A percentile compares a stretch with the other conserved stretches of the same genome.
Conservation (phyloP, 2,329 filamentous ascomycete genomes). For the Septoria petroselini region DNA sequence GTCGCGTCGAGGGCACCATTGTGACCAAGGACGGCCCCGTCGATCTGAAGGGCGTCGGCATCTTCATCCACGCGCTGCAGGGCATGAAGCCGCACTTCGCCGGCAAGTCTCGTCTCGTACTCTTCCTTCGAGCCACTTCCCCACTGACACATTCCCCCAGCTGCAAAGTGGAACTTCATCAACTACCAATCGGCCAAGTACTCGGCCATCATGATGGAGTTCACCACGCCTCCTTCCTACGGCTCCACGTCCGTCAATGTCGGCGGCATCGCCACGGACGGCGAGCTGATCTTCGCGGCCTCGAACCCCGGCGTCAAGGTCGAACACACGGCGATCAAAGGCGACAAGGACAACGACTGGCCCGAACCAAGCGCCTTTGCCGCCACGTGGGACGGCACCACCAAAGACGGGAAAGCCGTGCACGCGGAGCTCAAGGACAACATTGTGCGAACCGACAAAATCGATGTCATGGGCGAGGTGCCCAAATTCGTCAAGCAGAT, state of each 20-base stretch:
- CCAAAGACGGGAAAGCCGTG: constrained; percentile 70
- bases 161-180: constrained; percentile 87
- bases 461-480: constrained; percentile 96
- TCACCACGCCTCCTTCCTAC: constrained; percentile 88
- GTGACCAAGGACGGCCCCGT: constrained; percentile 76
- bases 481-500: constrained; percentile 94
- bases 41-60: constrained; percentile 74
- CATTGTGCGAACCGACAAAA: constrained; percentile 71
- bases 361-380: constrained; percentile 74
- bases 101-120: constrained; percentile 47
- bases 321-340: constrained; percentile 65
- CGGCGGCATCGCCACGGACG: constrained; percentile 76
- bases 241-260: constrained; percentile 80
- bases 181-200: constrained; percentile 85
- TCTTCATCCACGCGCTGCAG: constrained; percentile 83
- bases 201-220: constrained; percentile 94
- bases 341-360: constrained; percentile 80
- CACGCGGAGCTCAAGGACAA: constrained; percentile 66
- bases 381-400: constrained; percentile 75
- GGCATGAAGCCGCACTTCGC: constrained; percentile 99
- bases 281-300: constrained; percentile 72
- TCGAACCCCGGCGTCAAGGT: constrained; percentile 60
- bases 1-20: constrained; percentile 75
- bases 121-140: too few relatives aligned
- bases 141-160: constrained; percentile 45